Percentiles rank a stretch among this genome's conserved stretches.
Evolutionary conservation across 225 moss, liverwort and hornwort genomes (phyloP).

Genomic region (Neckera pumila): DNA sequence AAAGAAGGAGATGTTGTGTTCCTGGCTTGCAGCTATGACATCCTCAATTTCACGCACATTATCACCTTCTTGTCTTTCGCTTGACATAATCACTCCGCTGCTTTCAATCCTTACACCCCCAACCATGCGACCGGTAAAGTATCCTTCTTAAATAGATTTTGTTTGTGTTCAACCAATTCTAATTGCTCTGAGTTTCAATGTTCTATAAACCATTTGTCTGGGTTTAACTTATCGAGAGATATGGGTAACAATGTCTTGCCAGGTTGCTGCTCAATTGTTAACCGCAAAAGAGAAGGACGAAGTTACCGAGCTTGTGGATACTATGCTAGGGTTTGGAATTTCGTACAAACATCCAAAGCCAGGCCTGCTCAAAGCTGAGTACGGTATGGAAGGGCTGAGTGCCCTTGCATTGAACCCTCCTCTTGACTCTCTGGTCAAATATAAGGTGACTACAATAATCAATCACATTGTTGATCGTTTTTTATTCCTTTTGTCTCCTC

Average conservation of each 20-base stretch:
- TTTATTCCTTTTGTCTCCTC: neutral
- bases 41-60: slow-evolving; percentile 37
- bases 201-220: neutral
- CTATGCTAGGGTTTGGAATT: slow-evolving; percentile 47
- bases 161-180: neutral
- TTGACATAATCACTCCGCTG: slow-evolving; percentile 31
- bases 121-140: slow-evolving; percentile 39
- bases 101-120: slow-evolving; percentile 50
- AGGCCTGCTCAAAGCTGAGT: slow-evolving; percentile 10
- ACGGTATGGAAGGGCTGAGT: slow-evolving; percentile 17
- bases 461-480: neutral
- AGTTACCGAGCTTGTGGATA: slow-evolving; percentile 42
- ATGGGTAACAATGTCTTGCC: neutral
- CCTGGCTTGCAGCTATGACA: slow-evolving; percentile 46
- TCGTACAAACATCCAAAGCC: slow-evolving; percentile 41
- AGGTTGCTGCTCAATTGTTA: slow-evolving; percentile 47
- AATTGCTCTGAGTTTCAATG: neutral
- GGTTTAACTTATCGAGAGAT: neutral
- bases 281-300: slow-evolving; percentile 39
- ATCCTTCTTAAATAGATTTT: neutral
- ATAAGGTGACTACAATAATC: slow-evolving; percentile 8
- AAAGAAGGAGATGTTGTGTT: slow-evolving; percentile 44
- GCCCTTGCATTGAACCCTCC: slow-evolving; percentile 37
- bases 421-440: slow-evolving; percentile 34
- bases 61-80: slow-evolving; percentile 34